Evolutionary conservation across 176 grass and related monocot species (phyloP).

Genomic region (Aegilops tauschii): DNA sequence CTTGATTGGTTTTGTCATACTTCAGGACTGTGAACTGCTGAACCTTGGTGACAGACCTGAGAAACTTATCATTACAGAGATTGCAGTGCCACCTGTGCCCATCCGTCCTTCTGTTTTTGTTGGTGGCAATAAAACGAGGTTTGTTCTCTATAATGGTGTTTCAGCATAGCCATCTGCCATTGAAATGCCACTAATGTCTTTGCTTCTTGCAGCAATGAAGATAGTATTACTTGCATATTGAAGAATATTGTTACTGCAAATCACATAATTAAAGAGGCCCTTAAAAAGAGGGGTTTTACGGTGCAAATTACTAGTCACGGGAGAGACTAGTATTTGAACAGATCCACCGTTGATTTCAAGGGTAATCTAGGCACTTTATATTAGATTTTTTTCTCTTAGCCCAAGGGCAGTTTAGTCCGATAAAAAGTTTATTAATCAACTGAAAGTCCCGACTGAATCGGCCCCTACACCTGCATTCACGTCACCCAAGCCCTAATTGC

Average conservation of each 20-base stretch:
- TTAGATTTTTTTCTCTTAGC: too few relatives aligned
- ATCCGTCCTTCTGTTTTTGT: slow-evolving; percentile 82
- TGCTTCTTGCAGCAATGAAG: slow-evolving; percentile 75
- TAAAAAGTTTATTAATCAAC: too few relatives aligned
- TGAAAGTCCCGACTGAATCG: too few relatives aligned
- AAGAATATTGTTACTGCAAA: slow-evolving; percentile 69
- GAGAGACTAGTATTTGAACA: too few relatives aligned
- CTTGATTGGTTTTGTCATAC: background rate
- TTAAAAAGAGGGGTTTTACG: slow-evolving; percentile 26
- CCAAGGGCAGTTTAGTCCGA: too few relatives aligned
- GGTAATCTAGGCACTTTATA: too few relatives aligned
- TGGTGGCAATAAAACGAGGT: slow-evolving; percentile 65
- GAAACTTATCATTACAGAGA: slow-evolving; percentile 84
- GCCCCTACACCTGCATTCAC: too few relatives aligned
- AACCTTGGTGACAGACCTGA: slow-evolving; percentile 88
- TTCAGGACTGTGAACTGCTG: slow-evolving; percentile 94
- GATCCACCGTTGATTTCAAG: too few relatives aligned
- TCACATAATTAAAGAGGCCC: slow-evolving; percentile 66
- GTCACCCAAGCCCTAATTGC: too few relatives aligned
- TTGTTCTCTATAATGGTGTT: slow-evolving; percentile 10
- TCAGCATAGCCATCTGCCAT: background rate
- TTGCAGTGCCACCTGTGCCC: slow-evolving; percentile 78
- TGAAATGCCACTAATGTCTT: slow-evolving; percentile 2
- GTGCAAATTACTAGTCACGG: too few relatives aligned
- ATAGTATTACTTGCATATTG: slow-evolving; percentile 82